phyloP scores from a whole-genome alignment of 768 basidiomycete species.

The Lactifluus subvellereus region DNA sequence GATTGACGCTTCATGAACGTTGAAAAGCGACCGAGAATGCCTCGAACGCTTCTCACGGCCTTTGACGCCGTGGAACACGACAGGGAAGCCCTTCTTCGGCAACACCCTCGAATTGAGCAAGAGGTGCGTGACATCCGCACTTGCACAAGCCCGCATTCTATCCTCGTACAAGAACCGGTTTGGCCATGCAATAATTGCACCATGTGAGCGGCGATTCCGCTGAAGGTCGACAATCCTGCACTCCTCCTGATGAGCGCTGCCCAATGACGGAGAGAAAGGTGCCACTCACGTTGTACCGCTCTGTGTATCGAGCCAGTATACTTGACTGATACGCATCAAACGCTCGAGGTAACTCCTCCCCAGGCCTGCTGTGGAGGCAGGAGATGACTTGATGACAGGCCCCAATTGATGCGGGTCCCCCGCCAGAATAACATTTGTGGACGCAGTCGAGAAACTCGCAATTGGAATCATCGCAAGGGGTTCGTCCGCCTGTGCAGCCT shows the following conservation, averaged over 20 bases:
- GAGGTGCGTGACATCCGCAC: conserved; percentile 27
- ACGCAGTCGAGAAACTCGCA: conserved; percentile 29
- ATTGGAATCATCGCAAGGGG: conserved; percentile 47
- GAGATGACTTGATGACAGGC: conserved; percentile 32
- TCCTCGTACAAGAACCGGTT: conserved; percentile 42
- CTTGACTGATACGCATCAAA: conserved; percentile 29
- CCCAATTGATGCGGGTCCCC: conserved; percentile 37
- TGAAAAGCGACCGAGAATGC: conserved; percentile 38
- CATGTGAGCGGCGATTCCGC: conserved; percentile 22
- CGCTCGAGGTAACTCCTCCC: conserved; percentile 34
- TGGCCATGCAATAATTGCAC: conserved; percentile 48
- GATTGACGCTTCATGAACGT: conserved; percentile 34
- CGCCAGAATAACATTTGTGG: conserved; percentile 35
- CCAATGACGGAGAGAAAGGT: neutral
- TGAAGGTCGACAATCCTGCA: conserved; percentile 21
- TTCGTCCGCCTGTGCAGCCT: conserved; percentile 59
- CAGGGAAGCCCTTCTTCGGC: conserved; percentile 27
- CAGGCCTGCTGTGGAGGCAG: conserved; percentile 30
- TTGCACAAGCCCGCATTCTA: conserved; percentile 31
- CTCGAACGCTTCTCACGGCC: conserved; percentile 33
- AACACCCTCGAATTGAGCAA: conserved; percentile 31
- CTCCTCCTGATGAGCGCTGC: conserved; percentile 5
- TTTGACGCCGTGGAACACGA: conserved; percentile 34
- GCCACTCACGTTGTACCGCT: conserved; percentile 32
- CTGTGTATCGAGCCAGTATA: conserved; percentile 29